Percentiles rank a stretch among this genome's conserved stretches.
Conservation (phyloP, 371 early-diverging fungal genomes). For the Mucor lusitanicus region DNA sequence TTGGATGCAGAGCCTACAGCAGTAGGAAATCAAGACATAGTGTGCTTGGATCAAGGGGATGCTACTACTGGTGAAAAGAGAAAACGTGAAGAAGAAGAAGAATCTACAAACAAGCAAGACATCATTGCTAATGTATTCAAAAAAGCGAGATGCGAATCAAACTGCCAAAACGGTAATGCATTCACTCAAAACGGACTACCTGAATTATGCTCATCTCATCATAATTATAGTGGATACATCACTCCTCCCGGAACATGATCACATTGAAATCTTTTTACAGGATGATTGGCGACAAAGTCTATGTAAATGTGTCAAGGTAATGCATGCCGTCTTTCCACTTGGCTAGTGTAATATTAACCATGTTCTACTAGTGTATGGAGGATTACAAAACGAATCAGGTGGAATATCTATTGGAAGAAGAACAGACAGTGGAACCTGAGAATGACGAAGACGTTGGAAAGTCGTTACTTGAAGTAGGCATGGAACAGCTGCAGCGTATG, state of each 20-base stretch:
- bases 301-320: conserved; percentile 47
- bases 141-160: background rate
- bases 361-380: conserved; percentile 26
- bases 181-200: background rate
- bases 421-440: conserved; percentile 48
- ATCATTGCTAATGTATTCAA: conserved; percentile 10
- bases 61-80: conserved; percentile 11
- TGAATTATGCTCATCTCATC: background rate
- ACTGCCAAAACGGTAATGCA: conserved; percentile 16
- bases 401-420: conserved; percentile 38
- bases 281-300: conserved; percentile 55
- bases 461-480: conserved; percentile 75
- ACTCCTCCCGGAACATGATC: conserved; percentile 18
- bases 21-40: background rate
- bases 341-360: no score
- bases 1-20: background rate
- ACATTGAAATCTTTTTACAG: conserved; percentile 47
- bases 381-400: conserved; percentile 23
- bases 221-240: conserved; percentile 12
- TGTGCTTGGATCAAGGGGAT: background rate
- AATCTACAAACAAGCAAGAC: background rate
- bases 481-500: conserved; percentile 71
- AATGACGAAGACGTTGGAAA: conserved; percentile 58
- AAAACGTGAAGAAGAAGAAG: conserved; percentile 8
- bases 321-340: background rate